phyloP scores from a whole-genome alignment of 2,329 filamentous ascomycete species.

The Trichoderma sp. region DNA sequence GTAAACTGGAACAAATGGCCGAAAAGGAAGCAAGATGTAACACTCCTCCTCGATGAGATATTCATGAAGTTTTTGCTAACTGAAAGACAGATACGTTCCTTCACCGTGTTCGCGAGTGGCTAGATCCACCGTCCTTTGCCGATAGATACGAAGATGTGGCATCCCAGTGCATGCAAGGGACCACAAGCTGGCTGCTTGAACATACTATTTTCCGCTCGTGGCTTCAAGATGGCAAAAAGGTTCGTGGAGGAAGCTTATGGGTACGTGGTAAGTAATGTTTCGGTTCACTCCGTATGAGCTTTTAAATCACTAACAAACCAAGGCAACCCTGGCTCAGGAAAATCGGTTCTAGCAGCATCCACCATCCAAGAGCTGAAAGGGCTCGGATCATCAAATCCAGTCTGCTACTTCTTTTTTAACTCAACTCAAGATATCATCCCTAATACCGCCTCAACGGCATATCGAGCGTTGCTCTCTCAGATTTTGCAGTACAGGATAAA shows the following conservation, averaged over 20 bases:
- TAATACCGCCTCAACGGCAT: background rate
- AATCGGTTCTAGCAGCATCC: background rate
- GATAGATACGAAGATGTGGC: background rate
- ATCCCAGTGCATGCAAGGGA: background rate
- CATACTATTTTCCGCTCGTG: background rate
- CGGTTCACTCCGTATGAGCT: background rate
- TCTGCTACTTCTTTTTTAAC: background rate
- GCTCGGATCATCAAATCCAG: background rate
- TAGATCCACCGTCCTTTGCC: background rate
- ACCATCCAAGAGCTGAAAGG: background rate
- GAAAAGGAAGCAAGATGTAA: background rate
- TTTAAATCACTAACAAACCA: background rate
- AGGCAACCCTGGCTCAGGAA: background rate
- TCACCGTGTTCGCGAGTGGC: background rate
- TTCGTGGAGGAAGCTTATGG: background rate
- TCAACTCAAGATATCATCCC: background rate
- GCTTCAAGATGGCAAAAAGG: background rate
- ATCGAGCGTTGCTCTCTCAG: background rate
- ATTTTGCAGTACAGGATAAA: background rate
- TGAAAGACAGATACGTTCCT: background rate
- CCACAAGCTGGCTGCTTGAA: background rate
- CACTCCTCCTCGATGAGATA: background rate
- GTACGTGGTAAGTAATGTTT: background rate
- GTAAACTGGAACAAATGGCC: background rate
- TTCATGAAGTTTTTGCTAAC: background rate